These are phyloP conservation scores for Ogataea zsoltii DNA, from an alignment of 805 yeast species.

Conservation along the genomic window DNA sequence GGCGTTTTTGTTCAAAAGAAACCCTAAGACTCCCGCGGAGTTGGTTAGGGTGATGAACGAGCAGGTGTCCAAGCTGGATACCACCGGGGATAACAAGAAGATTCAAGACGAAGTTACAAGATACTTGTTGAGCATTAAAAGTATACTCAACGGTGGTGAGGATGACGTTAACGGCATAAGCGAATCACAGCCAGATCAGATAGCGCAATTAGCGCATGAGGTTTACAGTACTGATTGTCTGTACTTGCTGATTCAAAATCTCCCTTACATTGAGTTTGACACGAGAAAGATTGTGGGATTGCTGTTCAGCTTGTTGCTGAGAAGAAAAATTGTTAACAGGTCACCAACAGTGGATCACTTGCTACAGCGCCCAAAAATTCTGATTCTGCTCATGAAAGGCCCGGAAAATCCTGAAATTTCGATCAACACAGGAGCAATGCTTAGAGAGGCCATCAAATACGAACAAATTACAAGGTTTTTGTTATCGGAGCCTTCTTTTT, in stretches of 20 bases:
- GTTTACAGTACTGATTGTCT: constrained; percentile 72
- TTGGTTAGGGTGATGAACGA: constrained; percentile 76
- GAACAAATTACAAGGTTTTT: constrained; percentile 67
- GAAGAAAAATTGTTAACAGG: constrained; percentile 73
- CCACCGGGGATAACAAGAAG: constrained; percentile 40
- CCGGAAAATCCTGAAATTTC: constrained; percentile 77
- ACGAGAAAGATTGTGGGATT: constrained; percentile 79
- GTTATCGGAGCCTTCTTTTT: constrained; percentile 60
- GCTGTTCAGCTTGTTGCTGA: constrained; percentile 72
- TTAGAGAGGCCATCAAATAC: constrained; percentile 81
- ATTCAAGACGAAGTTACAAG: constrained; percentile 74
- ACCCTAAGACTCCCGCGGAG: constrained; percentile 88
- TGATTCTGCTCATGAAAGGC: constrained; percentile 62
- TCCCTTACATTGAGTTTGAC: constrained; percentile 81
- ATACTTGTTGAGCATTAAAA: constrained; percentile 61
- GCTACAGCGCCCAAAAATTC: constrained; percentile 61
- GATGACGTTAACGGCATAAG: constrained; percentile 39
- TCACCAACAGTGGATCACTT: constrained; percentile 88
- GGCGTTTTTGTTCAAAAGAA: constrained; percentile 90
- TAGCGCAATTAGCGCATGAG: constrained; percentile 76
- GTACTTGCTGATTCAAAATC: constrained; percentile 54
- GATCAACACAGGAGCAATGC: constrained; percentile 70
- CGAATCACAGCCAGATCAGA: constrained; percentile 64
- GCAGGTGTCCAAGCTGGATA: constrained; percentile 62
- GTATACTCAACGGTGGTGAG: constrained; percentile 58